These are phyloP conservation scores for Datura wrightii DNA, from an alignment of 257 asterid genomes.

Conservation along the genomic window DNA sequence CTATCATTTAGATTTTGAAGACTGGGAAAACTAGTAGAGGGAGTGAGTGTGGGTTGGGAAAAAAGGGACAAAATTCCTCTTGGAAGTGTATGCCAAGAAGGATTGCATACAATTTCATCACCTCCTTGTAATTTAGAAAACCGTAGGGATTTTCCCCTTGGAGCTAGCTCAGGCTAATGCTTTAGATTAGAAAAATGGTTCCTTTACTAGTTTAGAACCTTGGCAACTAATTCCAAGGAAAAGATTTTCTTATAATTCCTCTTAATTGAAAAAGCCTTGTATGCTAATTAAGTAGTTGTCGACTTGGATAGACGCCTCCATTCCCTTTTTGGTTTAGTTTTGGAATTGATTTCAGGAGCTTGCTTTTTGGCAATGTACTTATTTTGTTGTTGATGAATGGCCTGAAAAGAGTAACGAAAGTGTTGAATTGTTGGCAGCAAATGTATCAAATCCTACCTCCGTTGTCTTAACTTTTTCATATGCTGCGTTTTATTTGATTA, in stretches of 20 bases:
- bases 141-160: no score
- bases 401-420: background rate
- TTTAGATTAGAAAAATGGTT: background rate
- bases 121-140: no score
- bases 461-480: background rate
- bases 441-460: slow-evolving; percentile 22
- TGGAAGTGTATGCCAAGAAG: no score
- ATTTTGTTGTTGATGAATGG: background rate
- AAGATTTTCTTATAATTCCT: background rate
- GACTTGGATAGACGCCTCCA: background rate
- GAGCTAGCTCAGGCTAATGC: no score
- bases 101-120: no score
- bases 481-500: background rate
- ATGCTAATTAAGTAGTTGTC: background rate
- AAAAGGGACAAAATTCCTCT: no score
- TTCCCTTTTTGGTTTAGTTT: slow-evolving; percentile 15
- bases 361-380: background rate
- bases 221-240: background rate
- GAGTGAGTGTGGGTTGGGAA: no score
- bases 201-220: background rate
- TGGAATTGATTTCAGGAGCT: background rate
- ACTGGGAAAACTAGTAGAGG: no score
- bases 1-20: no score
- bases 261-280: background rate
- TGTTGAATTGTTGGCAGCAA: background rate